phyloP scores from a whole-genome alignment of 2,329 filamentous ascomycete genomes.

The Beauveria bassiana region DNA sequence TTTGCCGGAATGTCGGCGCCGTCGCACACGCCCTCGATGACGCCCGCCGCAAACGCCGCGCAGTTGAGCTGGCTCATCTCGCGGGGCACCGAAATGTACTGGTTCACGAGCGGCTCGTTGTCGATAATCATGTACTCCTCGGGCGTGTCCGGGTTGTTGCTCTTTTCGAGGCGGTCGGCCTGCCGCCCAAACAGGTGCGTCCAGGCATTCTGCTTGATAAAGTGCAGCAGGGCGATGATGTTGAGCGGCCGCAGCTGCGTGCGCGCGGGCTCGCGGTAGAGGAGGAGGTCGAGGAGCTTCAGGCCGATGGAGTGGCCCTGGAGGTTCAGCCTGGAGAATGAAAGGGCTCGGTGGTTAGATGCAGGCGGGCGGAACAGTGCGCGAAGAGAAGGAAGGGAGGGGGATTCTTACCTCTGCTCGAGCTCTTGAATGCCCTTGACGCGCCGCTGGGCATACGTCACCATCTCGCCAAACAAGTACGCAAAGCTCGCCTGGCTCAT shows the following conservation, averaged over 20 bases:
- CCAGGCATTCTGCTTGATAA: constrained; percentile 91
- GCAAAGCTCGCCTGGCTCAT: constrained; percentile 91
- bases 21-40: constrained; percentile 93
- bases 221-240: constrained; percentile 85
- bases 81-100: constrained; percentile 83
- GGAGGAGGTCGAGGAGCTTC: constrained; percentile 88
- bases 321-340: constrained; percentile 60
- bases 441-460: constrained; percentile 82
- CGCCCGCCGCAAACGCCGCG: constrained; percentile 88
- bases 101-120: constrained; percentile 93
- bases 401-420: constrained; percentile 62
- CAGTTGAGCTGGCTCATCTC: constrained; percentile 97
- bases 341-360: not conserved
- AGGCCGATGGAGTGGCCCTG: constrained; percentile 92
- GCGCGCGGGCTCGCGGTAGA: constrained; percentile 70
- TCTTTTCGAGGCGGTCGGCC: constrained; percentile 89
- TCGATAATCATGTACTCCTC: constrained; percentile 99
- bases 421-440: constrained; percentile 91
- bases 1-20: constrained; percentile 82
- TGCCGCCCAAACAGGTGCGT: constrained; percentile 84
- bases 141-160: constrained; percentile 68
- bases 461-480: constrained; percentile 94
- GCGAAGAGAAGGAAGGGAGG: not conserved
- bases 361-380: not conserved
- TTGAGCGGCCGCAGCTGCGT: constrained; percentile 71